Evolutionary conservation across 495 filamentous ascomycete genomes (phyloP).

Genomic region (Penicillium canescens): DNA sequence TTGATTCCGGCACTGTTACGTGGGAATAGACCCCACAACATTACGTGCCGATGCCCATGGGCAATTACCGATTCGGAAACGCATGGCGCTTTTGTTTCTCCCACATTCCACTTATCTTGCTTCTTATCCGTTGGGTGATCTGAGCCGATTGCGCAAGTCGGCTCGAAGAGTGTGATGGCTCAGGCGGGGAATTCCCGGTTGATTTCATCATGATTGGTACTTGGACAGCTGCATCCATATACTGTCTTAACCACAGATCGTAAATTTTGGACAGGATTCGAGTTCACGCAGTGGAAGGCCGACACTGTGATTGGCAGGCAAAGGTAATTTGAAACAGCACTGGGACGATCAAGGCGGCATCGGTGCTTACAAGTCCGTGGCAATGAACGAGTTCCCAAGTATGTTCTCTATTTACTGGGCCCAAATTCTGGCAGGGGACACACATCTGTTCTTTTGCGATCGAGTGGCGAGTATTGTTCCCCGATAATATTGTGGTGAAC

Average conservation of each 20-base stretch:
- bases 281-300: conserved; percentile 10
- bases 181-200: no score
- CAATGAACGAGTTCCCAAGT: conserved; percentile 6
- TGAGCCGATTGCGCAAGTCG: neutral
- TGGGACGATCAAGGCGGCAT: conserved; percentile 3
- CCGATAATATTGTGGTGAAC: neutral
- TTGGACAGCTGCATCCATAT: neutral
- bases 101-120: neutral
- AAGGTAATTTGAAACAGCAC: neutral
- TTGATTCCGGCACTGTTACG: neutral
- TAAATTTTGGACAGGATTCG: conserved; percentile 7
- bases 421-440: conserved; percentile 10
- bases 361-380: conserved; percentile 4
- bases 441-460: conserved; percentile 11
- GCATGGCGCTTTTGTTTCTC: conserved; percentile 1
- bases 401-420: conserved; percentile 10
- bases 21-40: no score
- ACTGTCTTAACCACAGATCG: neutral
- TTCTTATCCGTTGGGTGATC: conserved; percentile 1
- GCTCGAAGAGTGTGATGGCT: neutral
- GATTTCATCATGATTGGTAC: neutral
- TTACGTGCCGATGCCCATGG: no score
- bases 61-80: neutral
- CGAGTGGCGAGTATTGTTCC: neutral
- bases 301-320: conserved; percentile 2